A percentile compares a stretch with the other conserved stretches of the same genome.
These are phyloP conservation scores for rapeseed (Brassica napus) DNA, from an alignment of 345 rosid species.

Conservation along the genomic window Da-Ae NC_063439.1:17826001-17826500, in stretches of 20 bases:
- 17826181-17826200: background rate
- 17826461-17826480: background rate
- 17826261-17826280: background rate
- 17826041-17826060: constrained; percentile 76
- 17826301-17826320: constrained; percentile 4
- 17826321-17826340: constrained; percentile 66
- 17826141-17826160: constrained; percentile 3
- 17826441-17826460: constrained; percentile 21
- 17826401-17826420: constrained; percentile 26
- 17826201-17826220: constrained; percentile 44
- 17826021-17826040: constrained; percentile 75
- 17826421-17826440: constrained; percentile 24
- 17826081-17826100: no score
- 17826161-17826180: background rate
- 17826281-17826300: background rate
- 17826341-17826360: constrained; percentile 59
- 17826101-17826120: constrained; percentile 61
- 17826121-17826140: constrained; percentile 75
- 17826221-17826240: constrained; percentile 5
- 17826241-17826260: constrained; percentile 49
- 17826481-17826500: background rate
- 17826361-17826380: constrained; percentile 38
- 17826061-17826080: no score
- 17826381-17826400: constrained; percentile 7
- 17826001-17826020: constrained; percentile 51